phyloP scores from a whole-genome alignment of 2,329 filamentous ascomycete genomes.

The Immersiporthe knoxdaviesiana region DNA sequence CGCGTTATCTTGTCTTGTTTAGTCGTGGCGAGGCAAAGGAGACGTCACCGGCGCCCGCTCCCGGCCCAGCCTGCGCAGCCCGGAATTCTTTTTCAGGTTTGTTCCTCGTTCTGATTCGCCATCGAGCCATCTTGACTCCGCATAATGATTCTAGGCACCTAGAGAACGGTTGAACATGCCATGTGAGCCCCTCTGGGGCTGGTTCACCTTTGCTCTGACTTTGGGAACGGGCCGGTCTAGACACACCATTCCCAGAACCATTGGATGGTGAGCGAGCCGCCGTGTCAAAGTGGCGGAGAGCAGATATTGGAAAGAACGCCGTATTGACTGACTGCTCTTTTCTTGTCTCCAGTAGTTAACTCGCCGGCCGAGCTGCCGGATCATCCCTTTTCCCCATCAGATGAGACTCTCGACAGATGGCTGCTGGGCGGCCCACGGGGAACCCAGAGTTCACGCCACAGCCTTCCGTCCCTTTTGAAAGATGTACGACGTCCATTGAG shows the following conservation, averaged over 20 bases:
- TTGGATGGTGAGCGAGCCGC: background rate
- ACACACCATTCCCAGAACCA: background rate
- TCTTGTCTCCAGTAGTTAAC: background rate
- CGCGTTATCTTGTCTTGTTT: background rate
- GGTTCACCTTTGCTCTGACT: background rate
- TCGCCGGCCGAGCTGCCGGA: background rate
- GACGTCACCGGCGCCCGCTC: background rate
- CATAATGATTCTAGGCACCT: background rate
- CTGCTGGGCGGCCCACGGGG: background rate
- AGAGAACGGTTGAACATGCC: background rate
- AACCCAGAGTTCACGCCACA: background rate
- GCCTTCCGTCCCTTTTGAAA: background rate
- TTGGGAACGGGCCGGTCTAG: background rate
- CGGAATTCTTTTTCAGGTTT: background rate
- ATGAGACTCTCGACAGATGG: background rate
- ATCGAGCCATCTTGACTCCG: background rate
- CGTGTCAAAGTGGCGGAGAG: background rate
- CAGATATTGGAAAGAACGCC: background rate
- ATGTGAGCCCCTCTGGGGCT: background rate
- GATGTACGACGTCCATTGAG: background rate
- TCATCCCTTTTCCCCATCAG: background rate
- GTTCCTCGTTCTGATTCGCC: conserved; percentile 6
- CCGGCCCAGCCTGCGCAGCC: conserved; percentile 1
- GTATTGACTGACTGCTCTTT: background rate
- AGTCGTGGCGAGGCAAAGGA: conserved; percentile 1